A percentile compares a stretch with the other conserved stretches of the same genome.
Conservation (phyloP, 495 filamentous ascomycete genomes). For the Chaetomidium leptoderma region DNA sequence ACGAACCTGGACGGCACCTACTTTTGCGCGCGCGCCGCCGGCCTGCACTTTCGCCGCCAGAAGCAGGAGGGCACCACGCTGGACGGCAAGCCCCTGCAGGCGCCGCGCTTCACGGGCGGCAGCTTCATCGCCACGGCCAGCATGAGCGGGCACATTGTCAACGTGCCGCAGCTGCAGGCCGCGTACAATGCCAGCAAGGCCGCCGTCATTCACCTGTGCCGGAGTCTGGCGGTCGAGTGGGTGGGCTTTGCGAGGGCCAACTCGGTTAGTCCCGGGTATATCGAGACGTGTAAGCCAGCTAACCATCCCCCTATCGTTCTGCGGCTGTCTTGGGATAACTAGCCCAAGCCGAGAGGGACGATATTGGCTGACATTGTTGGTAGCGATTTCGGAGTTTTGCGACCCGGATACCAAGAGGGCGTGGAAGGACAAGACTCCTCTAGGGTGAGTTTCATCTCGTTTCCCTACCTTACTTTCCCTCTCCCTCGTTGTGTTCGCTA, state of each 20-base stretch:
- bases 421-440: constrained; percentile 77
- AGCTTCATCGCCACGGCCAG: constrained; percentile 76
- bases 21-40: constrained; percentile 76
- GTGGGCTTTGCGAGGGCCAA: constrained; percentile 79
- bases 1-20: constrained; percentile 80
- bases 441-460: constrained; percentile 53
- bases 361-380: too few relatives aligned
- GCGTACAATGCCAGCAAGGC: constrained; percentile 89
- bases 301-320: too few relatives aligned
- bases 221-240: constrained; percentile 82
- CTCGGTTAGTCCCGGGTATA: constrained; percentile 80
- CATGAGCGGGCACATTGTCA: constrained; percentile 83
- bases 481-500: background rate
- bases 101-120: constrained; percentile 54
- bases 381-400: constrained; percentile 75
- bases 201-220: constrained; percentile 79
- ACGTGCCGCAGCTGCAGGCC: constrained; percentile 80
- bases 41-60: constrained; percentile 56
- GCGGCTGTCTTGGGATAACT: too few relatives aligned
- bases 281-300: too few relatives aligned
- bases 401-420: constrained; percentile 64
- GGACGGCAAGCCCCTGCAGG: constrained; percentile 62
- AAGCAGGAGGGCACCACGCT: constrained; percentile 62
- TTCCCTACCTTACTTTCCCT: background rate
- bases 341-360: too few relatives aligned